A percentile compares a stretch with the other conserved stretches of the same genome.
Conservation (phyloP, 495 filamentous ascomycete species). For the Glutinoglossum americanum region DNA sequence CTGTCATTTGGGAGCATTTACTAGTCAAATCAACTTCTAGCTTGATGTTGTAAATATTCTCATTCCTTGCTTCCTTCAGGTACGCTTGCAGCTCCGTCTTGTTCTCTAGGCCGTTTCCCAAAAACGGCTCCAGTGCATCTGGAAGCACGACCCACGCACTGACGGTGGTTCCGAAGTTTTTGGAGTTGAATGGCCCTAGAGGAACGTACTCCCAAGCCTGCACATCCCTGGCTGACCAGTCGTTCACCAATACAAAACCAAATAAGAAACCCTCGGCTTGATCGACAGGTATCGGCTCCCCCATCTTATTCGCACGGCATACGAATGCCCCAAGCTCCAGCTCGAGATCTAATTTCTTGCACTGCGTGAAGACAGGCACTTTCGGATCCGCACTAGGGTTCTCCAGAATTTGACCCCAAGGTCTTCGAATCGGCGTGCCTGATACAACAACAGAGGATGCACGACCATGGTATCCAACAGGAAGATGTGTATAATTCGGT, state of each 20-base stretch:
- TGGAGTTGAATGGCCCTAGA: conserved; percentile 55
- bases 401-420: conserved; percentile 56
- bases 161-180: conserved; percentile 85
- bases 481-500: conserved; percentile 77
- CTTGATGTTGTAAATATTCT: conserved; percentile 51
- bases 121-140: conserved; percentile 61
- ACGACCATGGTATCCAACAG: conserved; percentile 74
- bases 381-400: neutral
- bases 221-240: conserved; percentile 23
- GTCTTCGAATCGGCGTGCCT: conserved; percentile 52
- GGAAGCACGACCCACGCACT: conserved; percentile 74
- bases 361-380: conserved; percentile 6
- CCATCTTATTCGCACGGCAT: conserved; percentile 40
- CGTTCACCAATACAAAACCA: conserved; percentile 22
- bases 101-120: conserved; percentile 37
- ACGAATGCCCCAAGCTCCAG: conserved; percentile 76
- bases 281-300: conserved; percentile 22
- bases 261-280: conserved; percentile 19
- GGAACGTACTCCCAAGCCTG: conserved; percentile 24
- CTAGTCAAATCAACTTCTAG: conserved; percentile 55
- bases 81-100: conserved; percentile 39
- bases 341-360: conserved; percentile 60
- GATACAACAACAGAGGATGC: conserved; percentile 60
- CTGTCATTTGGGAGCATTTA: conserved; percentile 13
- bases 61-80: conserved; percentile 37